These are phyloP conservation scores for Sanghuangporus sanghuang DNA, from an alignment of 1,284 basidiomycete genomes.

Conservation along the genomic window DNA sequence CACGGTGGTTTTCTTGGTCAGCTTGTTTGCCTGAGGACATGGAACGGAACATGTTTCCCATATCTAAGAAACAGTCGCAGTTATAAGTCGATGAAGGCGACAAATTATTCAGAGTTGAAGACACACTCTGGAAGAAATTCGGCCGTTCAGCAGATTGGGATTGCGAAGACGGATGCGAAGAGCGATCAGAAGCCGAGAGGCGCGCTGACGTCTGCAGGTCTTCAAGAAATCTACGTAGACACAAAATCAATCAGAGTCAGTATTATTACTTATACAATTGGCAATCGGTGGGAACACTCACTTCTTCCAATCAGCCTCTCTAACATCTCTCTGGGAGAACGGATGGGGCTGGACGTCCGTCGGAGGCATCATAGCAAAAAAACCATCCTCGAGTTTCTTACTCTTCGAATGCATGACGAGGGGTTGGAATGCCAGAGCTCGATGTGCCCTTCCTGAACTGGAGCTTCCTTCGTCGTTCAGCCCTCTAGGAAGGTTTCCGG, in stretches of 20 bases:
- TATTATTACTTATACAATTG: neutral
- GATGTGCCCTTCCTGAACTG: neutral
- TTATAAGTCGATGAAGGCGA: no score
- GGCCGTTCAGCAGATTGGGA: neutral
- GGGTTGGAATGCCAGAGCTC: neutral
- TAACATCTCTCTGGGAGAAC: slow-evolving; percentile 1
- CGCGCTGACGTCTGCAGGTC: slow-evolving; percentile 7
- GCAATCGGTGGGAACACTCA: neutral
- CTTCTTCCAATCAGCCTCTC: slow-evolving; percentile 13
- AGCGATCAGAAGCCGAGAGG: neutral
- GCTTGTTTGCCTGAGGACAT: slow-evolving; percentile 4
- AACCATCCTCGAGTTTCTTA: slow-evolving; percentile 13
- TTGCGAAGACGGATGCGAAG: no score
- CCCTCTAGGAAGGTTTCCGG: neutral
- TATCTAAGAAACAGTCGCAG: neutral
- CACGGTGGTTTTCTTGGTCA: neutral
- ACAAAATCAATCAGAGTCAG: neutral
- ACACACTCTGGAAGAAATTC: slow-evolving; percentile 3
- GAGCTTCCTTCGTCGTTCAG: neutral
- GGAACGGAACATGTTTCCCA: neutral
- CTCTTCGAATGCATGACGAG: slow-evolving; percentile 11
- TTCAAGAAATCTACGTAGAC: slow-evolving; percentile 1
- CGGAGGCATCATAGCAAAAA: slow-evolving; percentile 12
- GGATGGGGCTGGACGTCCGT: slow-evolving; percentile 15
- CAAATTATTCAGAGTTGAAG: no score